Evolutionary conservation across 495 filamentous ascomycete species (phyloP).

Genomic region (Chaetomidium leptoderma): DNA sequence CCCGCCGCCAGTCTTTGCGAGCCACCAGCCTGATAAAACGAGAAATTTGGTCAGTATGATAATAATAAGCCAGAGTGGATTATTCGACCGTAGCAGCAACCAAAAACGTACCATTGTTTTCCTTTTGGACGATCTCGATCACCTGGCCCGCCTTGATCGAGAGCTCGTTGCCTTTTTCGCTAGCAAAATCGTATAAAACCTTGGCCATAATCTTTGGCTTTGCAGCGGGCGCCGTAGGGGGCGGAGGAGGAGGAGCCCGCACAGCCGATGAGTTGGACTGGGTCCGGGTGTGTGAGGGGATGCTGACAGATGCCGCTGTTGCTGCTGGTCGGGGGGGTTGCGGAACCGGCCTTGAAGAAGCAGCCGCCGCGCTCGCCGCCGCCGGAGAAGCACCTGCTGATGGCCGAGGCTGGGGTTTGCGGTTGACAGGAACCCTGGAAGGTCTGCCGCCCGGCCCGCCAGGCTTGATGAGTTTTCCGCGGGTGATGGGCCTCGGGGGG

Average conservation of each 20-base stretch:
- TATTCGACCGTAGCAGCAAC: background rate
- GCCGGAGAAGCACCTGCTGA: constrained; percentile 20
- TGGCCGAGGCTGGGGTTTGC: constrained; percentile 48
- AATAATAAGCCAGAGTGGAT: background rate
- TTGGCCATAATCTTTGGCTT: constrained; percentile 69
- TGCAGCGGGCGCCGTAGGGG: constrained; percentile 66
- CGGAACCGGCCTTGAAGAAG: constrained; percentile 44
- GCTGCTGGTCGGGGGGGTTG: constrained; percentile 39
- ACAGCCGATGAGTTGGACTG: constrained; percentile 46
- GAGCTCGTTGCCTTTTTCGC: constrained; percentile 74
- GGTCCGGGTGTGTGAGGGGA: constrained; percentile 45
- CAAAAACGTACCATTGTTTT: constrained; percentile 71
- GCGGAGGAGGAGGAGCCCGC: constrained; percentile 59
- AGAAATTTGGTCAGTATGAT: background rate
- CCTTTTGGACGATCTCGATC: constrained; percentile 81
- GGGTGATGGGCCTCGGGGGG: constrained; percentile 81
- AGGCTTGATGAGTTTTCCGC: constrained; percentile 82
- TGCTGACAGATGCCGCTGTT: constrained; percentile 24
- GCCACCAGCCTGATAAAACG: constrained; percentile 75
- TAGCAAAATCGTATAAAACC: constrained; percentile 84
- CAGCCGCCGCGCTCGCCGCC: constrained; percentile 33
- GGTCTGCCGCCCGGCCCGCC: constrained; percentile 81
- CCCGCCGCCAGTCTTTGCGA: constrained; percentile 64
- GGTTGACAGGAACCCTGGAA: constrained; percentile 56
- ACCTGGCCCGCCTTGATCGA: constrained; percentile 71